Evolutionary conservation across 2,329 filamentous ascomycete species (phyloP).

Genomic region (Diplocarpon rosae): DNA sequence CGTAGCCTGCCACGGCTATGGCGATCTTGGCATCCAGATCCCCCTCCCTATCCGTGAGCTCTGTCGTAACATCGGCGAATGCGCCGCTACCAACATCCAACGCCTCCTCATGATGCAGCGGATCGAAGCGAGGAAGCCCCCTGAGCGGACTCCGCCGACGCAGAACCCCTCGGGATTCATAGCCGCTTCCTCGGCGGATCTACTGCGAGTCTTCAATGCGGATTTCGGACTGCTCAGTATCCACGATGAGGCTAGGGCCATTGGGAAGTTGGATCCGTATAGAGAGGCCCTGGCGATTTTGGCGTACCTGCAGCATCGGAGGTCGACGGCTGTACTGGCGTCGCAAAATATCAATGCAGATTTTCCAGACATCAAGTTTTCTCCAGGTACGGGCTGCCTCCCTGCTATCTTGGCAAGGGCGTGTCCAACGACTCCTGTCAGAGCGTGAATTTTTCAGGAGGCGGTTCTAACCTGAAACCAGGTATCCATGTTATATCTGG

Average conservation of each 20-base stretch:
- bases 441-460: too few species aligned
- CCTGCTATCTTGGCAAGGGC: not conserved
- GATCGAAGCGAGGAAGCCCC: constrained; percentile 12
- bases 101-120: constrained; percentile 15
- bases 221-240: constrained; percentile 82
- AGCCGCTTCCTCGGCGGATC: constrained; percentile 75
- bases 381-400: constrained; percentile 33
- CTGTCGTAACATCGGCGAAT: constrained; percentile 56
- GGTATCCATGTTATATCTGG: constrained; percentile 72
- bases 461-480: too few species aligned
- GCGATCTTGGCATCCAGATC: constrained; percentile 64
- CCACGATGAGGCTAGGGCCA: constrained; percentile 72
- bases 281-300: constrained; percentile 77
- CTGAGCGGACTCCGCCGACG: constrained; percentile 6
- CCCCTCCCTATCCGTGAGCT: constrained; percentile 84
- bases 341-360: constrained; percentile 67
- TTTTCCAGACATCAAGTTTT: constrained; percentile 71
- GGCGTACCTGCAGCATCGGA: constrained; percentile 71
- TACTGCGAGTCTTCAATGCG: constrained; percentile 74
- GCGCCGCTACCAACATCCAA: constrained; percentile 19
- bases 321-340: constrained; percentile 61
- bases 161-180: constrained; percentile 55
- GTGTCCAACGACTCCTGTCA: not conserved
- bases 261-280: constrained; percentile 62
- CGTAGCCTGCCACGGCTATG: constrained; percentile 77